phyloP scores from a whole-genome alignment of 306 rosid species.

The Begonia fuchsioides region DNA sequence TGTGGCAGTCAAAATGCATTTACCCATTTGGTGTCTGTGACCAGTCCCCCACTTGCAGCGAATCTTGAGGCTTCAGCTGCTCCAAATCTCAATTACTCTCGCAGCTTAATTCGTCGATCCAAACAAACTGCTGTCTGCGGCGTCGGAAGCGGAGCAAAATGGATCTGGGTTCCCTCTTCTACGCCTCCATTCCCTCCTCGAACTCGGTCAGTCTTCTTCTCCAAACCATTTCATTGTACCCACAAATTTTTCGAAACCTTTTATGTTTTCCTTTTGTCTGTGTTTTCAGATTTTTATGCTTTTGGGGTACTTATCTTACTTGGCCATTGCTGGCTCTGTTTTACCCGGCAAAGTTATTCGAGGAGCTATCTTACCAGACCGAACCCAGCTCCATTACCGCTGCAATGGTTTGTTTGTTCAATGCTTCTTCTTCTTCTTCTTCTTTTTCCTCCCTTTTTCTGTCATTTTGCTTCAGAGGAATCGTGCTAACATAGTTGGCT shows the following conservation, averaged over 20 bases:
- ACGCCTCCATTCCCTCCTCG: constrained; percentile 31
- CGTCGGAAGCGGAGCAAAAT: constrained; percentile 5
- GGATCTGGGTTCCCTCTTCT: constrained; percentile 37
- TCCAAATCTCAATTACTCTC: too few relatives aligned
- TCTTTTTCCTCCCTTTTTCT: too few relatives aligned
- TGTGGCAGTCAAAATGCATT: too few relatives aligned
- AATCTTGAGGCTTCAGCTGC: too few relatives aligned
- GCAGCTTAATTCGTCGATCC: too few relatives aligned
- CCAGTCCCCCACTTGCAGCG: too few relatives aligned
- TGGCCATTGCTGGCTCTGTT: constrained; percentile 62
- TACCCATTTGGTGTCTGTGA: too few relatives aligned
- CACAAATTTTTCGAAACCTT: background rate
- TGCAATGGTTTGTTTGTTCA: constrained; percentile 58
- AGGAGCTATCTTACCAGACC: constrained; percentile 50
- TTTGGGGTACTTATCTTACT: constrained; percentile 43
- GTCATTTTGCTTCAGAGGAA: background rate
- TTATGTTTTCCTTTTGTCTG: constrained; percentile 3
- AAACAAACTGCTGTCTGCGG: too few relatives aligned
- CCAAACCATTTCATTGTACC: too few relatives aligned
- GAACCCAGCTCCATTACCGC: constrained; percentile 63
- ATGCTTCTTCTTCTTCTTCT: too few relatives aligned
- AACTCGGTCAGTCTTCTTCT: constrained; percentile 26
- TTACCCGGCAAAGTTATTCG: constrained; percentile 64
- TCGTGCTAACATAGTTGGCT: constrained; percentile 2
- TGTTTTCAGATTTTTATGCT: constrained; percentile 42